phyloP scores from a whole-genome alignment of 2,329 filamentous ascomycete genomes.

The Fusarium sp. region DNA sequence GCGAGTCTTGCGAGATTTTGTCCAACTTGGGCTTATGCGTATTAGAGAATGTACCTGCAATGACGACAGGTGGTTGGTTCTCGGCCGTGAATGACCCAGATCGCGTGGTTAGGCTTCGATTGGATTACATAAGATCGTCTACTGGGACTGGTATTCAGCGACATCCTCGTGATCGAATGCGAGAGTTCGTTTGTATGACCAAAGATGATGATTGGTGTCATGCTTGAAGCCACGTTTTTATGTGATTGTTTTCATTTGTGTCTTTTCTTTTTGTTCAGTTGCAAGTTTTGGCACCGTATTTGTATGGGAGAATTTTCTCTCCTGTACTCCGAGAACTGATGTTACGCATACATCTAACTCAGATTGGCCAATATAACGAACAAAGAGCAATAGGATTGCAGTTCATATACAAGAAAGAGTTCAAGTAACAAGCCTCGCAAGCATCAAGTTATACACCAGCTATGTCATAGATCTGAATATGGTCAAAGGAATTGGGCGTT shows the following conservation, averaged over 20 bases:
- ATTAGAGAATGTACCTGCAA: slow-evolving; percentile 11
- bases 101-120: slow-evolving; percentile 23
- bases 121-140: slow-evolving; percentile 32
- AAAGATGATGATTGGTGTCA: background rate
- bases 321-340: too few relatives aligned
- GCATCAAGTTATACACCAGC: background rate
- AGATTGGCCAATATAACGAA: too few relatives aligned
- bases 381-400: too few relatives aligned
- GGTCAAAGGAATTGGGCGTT: too few relatives aligned
- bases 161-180: slow-evolving; percentile 17
- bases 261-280: background rate
- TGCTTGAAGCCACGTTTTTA: background rate
- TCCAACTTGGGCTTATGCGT: slow-evolving; percentile 10
- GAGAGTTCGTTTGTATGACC: background rate
- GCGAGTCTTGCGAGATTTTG: background rate
- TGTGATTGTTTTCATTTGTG: background rate
- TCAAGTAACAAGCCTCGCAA: too few relatives aligned
- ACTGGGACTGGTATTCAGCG: slow-evolving; percentile 10
- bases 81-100: slow-evolving; percentile 27
- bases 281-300: too few relatives aligned
- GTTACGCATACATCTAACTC: too few relatives aligned
- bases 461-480: background rate
- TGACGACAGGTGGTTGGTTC: slow-evolving; percentile 32
- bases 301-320: too few relatives aligned
- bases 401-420: too few relatives aligned